Evolutionary conservation across 2,329 filamentous ascomycete genomes (phyloP), one percentile per base, ranked within the genome.

Genomic region (Akanthomyces uredinophilus): DNA sequence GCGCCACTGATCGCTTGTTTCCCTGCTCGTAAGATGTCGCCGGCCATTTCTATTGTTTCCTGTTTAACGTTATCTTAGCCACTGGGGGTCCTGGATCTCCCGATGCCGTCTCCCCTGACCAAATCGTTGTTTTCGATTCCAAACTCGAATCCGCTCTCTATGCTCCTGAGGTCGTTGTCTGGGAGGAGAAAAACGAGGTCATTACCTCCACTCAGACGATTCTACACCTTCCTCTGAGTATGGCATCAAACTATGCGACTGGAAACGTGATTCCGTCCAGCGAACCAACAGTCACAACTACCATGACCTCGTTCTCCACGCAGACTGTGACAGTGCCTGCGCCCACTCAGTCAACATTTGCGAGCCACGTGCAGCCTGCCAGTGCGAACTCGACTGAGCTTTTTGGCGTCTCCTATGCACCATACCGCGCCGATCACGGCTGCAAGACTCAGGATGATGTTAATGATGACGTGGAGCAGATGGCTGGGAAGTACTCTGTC

Each of bases 381-480:
- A 22, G 18, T 22, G 22, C 20, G 24, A 50, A 61, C 32, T 49
- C 64, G 29, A 65, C 44, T 6, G 61, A 64, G 22, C 73, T 71
- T 22, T 74, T 77, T 37, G 80, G 80, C 5, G 70, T 83, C 35
- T 77, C 79, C 2, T 83, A 83, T 66, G 78, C 80, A 1, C 80
- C 80, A 0, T 83, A 81, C 71, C 78, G 76, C 29, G 72, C 71
- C 14, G 79, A 83, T 63, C 78, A 83, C 35, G 75, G 75, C 61
- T 96, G 91, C 82, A 95, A 94, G 73, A 78, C 81, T 6, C 77
- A 81, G 59, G 75, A 78, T 1, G 78, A 91, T 67, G 81, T 96
- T 57, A 78, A 83, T 64, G 71, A 75, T 22, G 91, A 96, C 69
- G 84, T 95, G 67, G 75, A 77, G 18, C 75, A 74, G 57, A 78